phyloP scores from a whole-genome alignment of 345 rosid genomes.

The Angophora floribunda region DNA sequence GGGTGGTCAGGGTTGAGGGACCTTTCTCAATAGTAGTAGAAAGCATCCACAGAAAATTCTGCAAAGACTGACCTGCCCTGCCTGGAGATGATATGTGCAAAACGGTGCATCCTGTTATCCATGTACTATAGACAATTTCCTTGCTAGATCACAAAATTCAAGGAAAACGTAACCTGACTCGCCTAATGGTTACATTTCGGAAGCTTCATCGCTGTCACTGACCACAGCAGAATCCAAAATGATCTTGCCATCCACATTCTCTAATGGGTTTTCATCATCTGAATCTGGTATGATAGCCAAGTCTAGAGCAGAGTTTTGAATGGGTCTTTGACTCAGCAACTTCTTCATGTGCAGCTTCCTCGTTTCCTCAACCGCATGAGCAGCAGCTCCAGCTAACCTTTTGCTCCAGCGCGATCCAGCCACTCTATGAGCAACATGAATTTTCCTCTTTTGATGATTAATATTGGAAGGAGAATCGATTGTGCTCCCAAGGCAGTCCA shows the following conservation, averaged over 20 bases:
- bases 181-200: background rate
- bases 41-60: background rate
- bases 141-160: background rate
- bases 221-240: background rate
- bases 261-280: constrained; percentile 18
- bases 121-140: background rate
- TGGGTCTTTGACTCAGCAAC: constrained; percentile 49
- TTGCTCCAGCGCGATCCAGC: constrained; percentile 12
- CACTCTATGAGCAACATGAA: background rate
- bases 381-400: constrained; percentile 19
- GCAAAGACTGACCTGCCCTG: background rate
- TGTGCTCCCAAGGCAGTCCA: constrained; percentile 8
- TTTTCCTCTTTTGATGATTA: constrained; percentile 7
- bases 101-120: background rate
- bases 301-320: constrained; percentile 43
- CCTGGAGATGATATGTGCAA: background rate
- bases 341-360: constrained; percentile 24
- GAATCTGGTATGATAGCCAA: constrained; percentile 13
- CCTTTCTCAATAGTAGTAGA: background rate
- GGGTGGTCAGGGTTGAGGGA: background rate
- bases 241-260: background rate
- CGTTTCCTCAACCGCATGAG: constrained; percentile 11
- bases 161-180: background rate
- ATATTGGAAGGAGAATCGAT: background rate
- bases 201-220: background rate